phyloP scores from a whole-genome alignment of 805 yeast genomes.

The Starmerella davenportii region DNA sequence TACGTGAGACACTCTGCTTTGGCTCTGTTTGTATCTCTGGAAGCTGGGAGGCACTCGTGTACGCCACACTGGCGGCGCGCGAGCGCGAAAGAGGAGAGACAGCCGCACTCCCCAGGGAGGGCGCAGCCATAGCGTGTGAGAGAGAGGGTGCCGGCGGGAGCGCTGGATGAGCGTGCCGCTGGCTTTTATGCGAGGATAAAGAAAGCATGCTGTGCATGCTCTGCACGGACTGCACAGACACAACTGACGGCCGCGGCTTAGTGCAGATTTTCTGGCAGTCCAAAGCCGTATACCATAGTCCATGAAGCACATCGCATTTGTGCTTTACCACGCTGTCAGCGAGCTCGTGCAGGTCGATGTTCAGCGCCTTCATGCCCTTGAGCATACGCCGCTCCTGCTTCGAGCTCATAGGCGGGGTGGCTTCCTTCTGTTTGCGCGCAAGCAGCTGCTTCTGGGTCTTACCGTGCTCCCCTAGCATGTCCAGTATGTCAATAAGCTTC shows the following conservation, averaged over 20 bases:
- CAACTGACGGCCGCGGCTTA: too few species aligned
- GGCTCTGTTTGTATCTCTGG: neutral
- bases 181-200: too few species aligned
- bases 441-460: constrained; percentile 23
- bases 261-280: constrained; percentile 6
- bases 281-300: constrained; percentile 18
- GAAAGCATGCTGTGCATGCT: too few species aligned
- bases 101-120: too few species aligned
- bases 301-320: constrained; percentile 18
- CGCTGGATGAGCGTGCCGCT: too few species aligned
- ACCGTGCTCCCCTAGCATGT: constrained; percentile 30
- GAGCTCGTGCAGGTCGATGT: constrained; percentile 14
- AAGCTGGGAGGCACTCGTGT: too few species aligned
- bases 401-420: constrained; percentile 27
- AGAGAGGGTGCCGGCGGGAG: too few species aligned
- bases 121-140: too few species aligned
- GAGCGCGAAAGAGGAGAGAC: too few species aligned
- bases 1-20: neutral
- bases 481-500: constrained; percentile 32
- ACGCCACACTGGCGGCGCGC: too few species aligned
- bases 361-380: constrained; percentile 16
- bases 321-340: constrained; percentile 13
- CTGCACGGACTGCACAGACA: too few species aligned
- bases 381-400: constrained; percentile 13
- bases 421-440: constrained; percentile 19